Evolutionary conservation across 768 basidiomycete species (phyloP), one percentile per base, ranked within the genome.

Genomic region (Podaxis sp.): DNA sequence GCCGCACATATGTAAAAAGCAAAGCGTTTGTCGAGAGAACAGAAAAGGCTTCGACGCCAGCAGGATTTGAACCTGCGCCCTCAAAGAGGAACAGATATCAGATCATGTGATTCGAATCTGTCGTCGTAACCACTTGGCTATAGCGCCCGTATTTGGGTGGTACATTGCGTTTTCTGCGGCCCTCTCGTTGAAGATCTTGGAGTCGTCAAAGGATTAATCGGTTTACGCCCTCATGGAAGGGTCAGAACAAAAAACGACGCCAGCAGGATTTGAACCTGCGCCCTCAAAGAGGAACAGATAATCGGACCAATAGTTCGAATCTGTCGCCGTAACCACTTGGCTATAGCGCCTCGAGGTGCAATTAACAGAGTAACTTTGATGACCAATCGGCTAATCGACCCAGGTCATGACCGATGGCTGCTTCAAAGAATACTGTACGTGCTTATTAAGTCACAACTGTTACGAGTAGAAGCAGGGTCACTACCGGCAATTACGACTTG

Each of bases 121-220:
- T 87, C 86, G 86, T 85, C 82, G 82, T 87, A 87, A 87, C 86
- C 85, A 86, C 86, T 87, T 87, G 83, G 86, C 85, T 86, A 87
- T 87, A 84, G 86, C 84, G 85, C 84, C 85, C 70, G 64, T 40
- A 11, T 17, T 2, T 11, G 11, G 40, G 40, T 12, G 9, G 7
- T 11, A 24, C 24, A 24, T 11, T 12, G 3, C 40, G 2, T 40
- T 11, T 40, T 17, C 17, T 40, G 40, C 40, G 11, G 40, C 12
- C 40, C 40, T 28, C 28, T 28, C 3, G 28, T 28, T 4, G 28
- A 28, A 6, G 28, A 28, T 28, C 0, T 28, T 28, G 28, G 28
- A 28, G 28, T 28, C 28, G 28, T 28, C 6, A 28, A 2, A 28
- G 6, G 28, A 28, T 28, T 28, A 28, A 28, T 28, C 4, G 28